A percentile compares a stretch with the other conserved stretches of the same genome.
Evolutionary conservation across 2,329 filamentous ascomycete genomes (phyloP).

Genomic region (Chrysosporium keratinophilum): DNA sequence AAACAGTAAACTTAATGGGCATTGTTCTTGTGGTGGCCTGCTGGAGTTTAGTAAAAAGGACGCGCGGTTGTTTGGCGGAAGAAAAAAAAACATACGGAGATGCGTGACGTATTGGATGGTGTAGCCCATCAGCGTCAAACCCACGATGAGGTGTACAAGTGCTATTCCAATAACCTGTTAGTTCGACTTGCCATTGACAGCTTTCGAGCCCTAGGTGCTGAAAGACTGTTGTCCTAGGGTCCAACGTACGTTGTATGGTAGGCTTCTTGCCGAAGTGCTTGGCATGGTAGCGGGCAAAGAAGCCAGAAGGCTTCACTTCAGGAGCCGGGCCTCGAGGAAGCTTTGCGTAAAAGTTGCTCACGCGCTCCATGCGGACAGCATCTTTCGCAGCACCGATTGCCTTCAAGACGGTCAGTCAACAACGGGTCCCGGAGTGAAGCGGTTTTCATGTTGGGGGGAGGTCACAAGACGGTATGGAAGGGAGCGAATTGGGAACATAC

Average conservation of each 20-base stretch:
- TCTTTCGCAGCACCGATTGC: slow-evolving; percentile 90
- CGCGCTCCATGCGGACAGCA: slow-evolving; percentile 93
- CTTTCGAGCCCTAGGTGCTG: not conserved
- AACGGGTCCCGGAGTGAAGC: not conserved
- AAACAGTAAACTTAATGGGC: slow-evolving; percentile 58
- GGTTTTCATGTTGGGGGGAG: not conserved
- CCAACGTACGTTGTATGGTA: slow-evolving; percentile 69
- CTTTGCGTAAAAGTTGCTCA: slow-evolving; percentile 98
- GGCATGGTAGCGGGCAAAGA: slow-evolving; percentile 76
- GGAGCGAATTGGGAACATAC: slow-evolving; percentile 46
- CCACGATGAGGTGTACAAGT: slow-evolving; percentile 72
- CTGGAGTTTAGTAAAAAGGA: slow-evolving; percentile 2
- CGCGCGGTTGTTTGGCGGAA: not conserved
- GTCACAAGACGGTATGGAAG: not conserved
- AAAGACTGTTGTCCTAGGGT: not conserved
- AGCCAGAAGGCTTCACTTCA: slow-evolving; percentile 67
- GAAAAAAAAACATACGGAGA: slow-evolving; percentile 60
- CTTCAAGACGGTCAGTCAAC: slow-evolving; percentile 38
- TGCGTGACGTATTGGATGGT: slow-evolving; percentile 99
- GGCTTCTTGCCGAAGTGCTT: slow-evolving; percentile 92
- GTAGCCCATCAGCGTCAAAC: slow-evolving; percentile 74
- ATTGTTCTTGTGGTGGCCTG: slow-evolving; percentile 99
- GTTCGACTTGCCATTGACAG: not conserved
- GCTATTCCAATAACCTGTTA: slow-evolving; percentile 44
- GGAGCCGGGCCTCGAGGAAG: slow-evolving; percentile 88